Conservation (phyloP, 352 stramenopile genomes). For the Pythium guiyangense region DNA sequence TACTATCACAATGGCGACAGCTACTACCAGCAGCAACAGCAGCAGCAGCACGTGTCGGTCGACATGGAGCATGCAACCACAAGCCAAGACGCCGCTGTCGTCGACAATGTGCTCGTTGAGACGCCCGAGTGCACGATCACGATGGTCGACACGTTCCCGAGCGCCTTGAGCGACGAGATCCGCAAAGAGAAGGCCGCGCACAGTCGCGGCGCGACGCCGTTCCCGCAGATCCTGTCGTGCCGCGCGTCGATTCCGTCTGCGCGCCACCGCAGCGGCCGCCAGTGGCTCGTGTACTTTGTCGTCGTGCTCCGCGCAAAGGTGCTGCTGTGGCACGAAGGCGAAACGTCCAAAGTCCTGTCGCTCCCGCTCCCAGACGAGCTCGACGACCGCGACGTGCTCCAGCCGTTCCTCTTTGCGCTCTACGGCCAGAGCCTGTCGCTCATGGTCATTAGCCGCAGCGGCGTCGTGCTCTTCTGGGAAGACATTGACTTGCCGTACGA, state of each 20-base stretch:
- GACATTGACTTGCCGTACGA: slow-evolving; percentile 77
- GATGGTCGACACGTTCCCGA: slow-evolving; percentile 33
- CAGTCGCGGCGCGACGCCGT: slow-evolving; percentile 3
- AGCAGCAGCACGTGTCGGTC: neutral
- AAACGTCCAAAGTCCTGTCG: slow-evolving; percentile 30
- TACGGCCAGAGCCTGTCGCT: slow-evolving; percentile 66
- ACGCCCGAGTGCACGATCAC: slow-evolving; percentile 53
- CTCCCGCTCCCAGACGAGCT: slow-evolving; percentile 57
- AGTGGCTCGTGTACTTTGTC: slow-evolving; percentile 55
- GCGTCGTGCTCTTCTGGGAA: slow-evolving; percentile 77
- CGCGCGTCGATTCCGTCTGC: slow-evolving; percentile 36
- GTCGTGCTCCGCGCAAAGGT: slow-evolving; percentile 50
- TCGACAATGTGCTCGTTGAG: slow-evolving; percentile 37
- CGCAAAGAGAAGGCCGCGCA: slow-evolving; percentile 24
- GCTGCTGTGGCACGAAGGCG: slow-evolving; percentile 64
- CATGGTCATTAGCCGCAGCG: slow-evolving; percentile 57
- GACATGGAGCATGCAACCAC: neutral
- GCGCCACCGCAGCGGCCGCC: slow-evolving; percentile 40
- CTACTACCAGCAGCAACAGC: slow-evolving; percentile 1
- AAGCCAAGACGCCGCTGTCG: slow-evolving; percentile 6
- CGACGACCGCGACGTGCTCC: slow-evolving; percentile 34
- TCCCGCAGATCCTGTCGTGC: slow-evolving; percentile 24
- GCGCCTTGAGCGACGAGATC: slow-evolving; percentile 39
- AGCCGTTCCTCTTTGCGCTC: slow-evolving; percentile 63
- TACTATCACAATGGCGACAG: neutral